Conservation (phyloP, 192 early-diverging fungal species). For the Mortierella hygrophila region DNA sequence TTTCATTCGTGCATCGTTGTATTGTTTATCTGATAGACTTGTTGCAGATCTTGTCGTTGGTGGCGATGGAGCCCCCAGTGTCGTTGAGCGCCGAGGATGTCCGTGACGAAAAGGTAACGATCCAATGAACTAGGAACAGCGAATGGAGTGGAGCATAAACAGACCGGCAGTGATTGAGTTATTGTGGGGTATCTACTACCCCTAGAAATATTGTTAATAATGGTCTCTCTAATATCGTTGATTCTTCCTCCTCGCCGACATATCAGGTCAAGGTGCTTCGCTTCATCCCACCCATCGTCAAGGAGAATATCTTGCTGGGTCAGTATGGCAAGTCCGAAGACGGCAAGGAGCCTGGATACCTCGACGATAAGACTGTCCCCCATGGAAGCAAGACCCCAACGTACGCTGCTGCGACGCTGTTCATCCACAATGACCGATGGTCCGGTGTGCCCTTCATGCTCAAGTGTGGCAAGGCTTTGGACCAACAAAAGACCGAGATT, state of each 20-base stretch:
- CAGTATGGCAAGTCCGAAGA: slow-evolving; percentile 89
- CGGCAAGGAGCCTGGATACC: slow-evolving; percentile 90
- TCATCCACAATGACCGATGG: slow-evolving; percentile 97
- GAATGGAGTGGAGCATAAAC: neutral
- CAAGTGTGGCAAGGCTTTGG: slow-evolving; percentile 90
- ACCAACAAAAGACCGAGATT: slow-evolving; percentile 94
- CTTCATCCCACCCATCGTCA: slow-evolving; percentile 80
- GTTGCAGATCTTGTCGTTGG: slow-evolving; percentile 92
- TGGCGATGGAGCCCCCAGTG: slow-evolving; percentile 96
- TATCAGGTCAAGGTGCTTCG: slow-evolving; percentile 76
- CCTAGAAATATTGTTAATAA: neutral
- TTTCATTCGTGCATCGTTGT: neutral
- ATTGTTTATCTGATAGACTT: slow-evolving; percentile 73
- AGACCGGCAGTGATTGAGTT: neutral
- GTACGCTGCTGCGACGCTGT: slow-evolving; percentile 88
- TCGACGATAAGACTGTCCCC: slow-evolving; percentile 92
- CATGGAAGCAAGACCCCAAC: slow-evolving; percentile 91
- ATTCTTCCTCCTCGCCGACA: no score
- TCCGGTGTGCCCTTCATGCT: slow-evolving; percentile 90
- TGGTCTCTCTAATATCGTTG: neutral
- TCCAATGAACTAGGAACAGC: neutral
- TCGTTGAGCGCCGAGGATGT: slow-evolving; percentile 91
- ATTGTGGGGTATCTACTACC: neutral
- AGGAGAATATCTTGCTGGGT: slow-evolving; percentile 90
- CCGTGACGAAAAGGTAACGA: slow-evolving; percentile 93